Evolutionary conservation across 1,139 yeast genomes (phyloP).

Genomic region (Zhuliangozyma parablackwelliae): DNA sequence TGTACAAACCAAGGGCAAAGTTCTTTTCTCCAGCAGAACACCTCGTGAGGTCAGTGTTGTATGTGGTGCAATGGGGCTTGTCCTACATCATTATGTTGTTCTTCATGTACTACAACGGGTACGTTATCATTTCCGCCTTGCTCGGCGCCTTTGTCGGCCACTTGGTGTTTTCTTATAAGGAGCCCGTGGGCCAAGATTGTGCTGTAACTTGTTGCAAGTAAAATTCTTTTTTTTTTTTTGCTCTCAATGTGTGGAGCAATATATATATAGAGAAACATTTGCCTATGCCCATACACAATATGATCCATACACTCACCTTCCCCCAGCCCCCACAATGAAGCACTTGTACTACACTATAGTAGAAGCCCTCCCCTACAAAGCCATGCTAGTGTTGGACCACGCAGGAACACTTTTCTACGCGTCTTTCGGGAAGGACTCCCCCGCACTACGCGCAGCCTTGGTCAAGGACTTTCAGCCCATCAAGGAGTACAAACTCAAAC

Average conservation of each 20-base stretch:
- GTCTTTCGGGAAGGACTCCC: constrained; percentile 14
- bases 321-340: neutral
- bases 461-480: constrained; percentile 13
- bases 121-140: constrained; percentile 57
- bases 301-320: no score
- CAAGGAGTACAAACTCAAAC: constrained; percentile 8
- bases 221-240: no score
- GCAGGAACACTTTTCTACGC: constrained; percentile 18
- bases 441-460: constrained; percentile 8
- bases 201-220: no score
- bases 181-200: constrained; percentile 21
- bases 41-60: constrained; percentile 42
- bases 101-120: constrained; percentile 73
- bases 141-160: constrained; percentile 61
- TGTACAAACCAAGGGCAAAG: constrained; percentile 16
- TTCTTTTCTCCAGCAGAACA: constrained; percentile 46
- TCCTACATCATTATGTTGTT: constrained; percentile 64
- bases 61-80: constrained; percentile 57
- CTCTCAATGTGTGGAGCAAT: no score
- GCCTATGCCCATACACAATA: no score
- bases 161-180: constrained; percentile 40
- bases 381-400: constrained; percentile 16
- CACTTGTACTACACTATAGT: constrained; percentile 10
- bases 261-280: no score
- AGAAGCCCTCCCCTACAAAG: constrained; percentile 4